phyloP scores from a whole-genome alignment of 495 filamentous ascomycete species.

The Talaromyces ruber region DNA sequence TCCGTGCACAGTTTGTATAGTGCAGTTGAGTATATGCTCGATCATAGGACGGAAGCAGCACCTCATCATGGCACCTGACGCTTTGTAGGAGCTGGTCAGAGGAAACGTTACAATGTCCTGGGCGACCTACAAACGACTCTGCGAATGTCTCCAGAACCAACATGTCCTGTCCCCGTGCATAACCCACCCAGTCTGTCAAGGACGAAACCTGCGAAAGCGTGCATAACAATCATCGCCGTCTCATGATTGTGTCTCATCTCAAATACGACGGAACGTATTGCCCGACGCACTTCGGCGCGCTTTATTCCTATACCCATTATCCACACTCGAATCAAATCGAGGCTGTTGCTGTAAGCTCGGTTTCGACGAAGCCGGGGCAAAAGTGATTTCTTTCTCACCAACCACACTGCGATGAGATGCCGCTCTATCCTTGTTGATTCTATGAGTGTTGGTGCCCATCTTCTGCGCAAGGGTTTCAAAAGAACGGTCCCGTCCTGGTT shows the following conservation, averaged over 20 bases:
- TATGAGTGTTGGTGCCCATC: slow-evolving; percentile 21
- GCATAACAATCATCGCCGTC: too few relatives aligned
- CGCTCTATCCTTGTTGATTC: slow-evolving; percentile 19
- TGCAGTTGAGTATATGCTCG: too few relatives aligned
- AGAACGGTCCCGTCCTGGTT: slow-evolving; percentile 41
- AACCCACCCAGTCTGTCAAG: too few relatives aligned
- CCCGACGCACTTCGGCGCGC: slow-evolving; percentile 44
- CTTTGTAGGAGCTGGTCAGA: too few relatives aligned
- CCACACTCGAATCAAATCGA: slow-evolving; percentile 7
- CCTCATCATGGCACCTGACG: too few relatives aligned
- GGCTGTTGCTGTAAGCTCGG: slow-evolving; percentile 21
- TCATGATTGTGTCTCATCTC: slow-evolving; percentile 10
- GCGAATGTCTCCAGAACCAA: too few relatives aligned
- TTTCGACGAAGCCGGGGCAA: slow-evolving; percentile 49
- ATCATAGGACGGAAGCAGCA: too few relatives aligned
- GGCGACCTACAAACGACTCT: too few relatives aligned
- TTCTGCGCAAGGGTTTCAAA: slow-evolving; percentile 62
- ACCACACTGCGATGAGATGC: slow-evolving; percentile 46
- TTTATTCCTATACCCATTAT: slow-evolving; percentile 24
- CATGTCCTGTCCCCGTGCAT: too few relatives aligned
- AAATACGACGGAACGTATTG: slow-evolving; percentile 46
- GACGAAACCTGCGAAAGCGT: too few relatives aligned
- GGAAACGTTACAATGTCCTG: too few relatives aligned
- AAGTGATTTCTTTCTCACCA: slow-evolving; percentile 82
- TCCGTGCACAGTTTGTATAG: too few relatives aligned